Conservation (phyloP, 805 yeast species). For the Saturnispora sanitii region DNA sequence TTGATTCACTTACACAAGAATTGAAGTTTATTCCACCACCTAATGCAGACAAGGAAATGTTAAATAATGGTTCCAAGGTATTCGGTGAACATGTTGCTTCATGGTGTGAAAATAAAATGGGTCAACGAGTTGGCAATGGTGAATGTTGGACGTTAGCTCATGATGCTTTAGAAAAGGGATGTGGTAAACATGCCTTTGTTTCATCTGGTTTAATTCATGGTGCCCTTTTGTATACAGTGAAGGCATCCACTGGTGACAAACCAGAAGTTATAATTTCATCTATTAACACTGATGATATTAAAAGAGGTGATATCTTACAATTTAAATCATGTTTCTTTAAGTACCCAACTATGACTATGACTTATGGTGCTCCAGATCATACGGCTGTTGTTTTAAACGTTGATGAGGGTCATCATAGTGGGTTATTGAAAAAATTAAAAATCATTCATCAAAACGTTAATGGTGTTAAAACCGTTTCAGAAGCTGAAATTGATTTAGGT, state of each 20-base stretch:
- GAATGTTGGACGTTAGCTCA: constrained; percentile 56
- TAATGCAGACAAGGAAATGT: constrained; percentile 24
- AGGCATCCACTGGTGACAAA: constrained; percentile 10
- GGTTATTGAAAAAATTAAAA: constrained; percentile 18
- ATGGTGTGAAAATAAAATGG: constrained; percentile 42
- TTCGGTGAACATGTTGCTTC: constrained; percentile 46
- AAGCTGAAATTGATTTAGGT: constrained; percentile 30
- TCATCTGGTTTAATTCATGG: constrained; percentile 41
- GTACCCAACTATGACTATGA: constrained; percentile 27
- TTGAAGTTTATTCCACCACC: constrained; percentile 37
- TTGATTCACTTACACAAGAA: constrained; percentile 22
- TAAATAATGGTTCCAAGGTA: constrained; percentile 27
- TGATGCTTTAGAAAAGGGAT: constrained; percentile 42
- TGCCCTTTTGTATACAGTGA: constrained; percentile 17
- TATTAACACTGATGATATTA: constrained; percentile 31
- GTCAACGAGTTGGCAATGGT: constrained; percentile 42
- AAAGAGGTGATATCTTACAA: constrained; percentile 50
- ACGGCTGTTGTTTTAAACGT: constrained; percentile 33
- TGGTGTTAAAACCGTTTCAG: constrained; percentile 32
- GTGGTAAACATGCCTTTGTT: constrained; percentile 50
- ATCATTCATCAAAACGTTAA: constrained; percentile 44
- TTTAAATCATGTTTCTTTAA: constrained; percentile 34
- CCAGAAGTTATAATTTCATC: constrained; percentile 17
- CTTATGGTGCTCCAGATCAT: constrained; percentile 46
- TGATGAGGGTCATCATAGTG: constrained; percentile 18